A percentile compares a stretch with the other conserved stretches of the same genome.
phyloP scores from a whole-genome alignment of 2,329 filamentous ascomycete genomes.

The Apiospora arundinis region DNA sequence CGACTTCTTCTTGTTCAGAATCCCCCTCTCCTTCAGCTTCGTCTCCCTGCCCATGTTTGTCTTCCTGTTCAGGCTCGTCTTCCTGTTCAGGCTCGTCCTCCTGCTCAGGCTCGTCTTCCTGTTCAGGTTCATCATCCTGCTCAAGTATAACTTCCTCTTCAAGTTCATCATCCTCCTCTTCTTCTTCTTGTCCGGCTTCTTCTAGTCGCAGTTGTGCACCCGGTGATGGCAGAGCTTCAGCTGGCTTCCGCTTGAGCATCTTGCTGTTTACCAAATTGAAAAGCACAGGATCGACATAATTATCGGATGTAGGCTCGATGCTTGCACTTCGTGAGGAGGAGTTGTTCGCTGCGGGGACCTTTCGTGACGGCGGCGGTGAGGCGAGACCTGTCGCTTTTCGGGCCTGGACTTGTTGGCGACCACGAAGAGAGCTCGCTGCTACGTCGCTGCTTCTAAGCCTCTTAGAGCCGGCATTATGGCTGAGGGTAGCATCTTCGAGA shows the following conservation, averaged over 20 bases:
- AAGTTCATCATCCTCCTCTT: not conserved
- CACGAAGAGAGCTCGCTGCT: not conserved
- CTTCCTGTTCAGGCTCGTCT: not conserved
- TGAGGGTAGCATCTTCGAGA: not conserved
- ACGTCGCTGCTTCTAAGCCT: not conserved
- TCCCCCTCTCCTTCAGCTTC: not conserved
- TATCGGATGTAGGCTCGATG: not conserved
- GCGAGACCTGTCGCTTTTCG: not conserved
- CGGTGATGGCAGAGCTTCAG: not conserved
- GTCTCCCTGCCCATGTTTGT: not conserved
- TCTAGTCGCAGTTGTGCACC: slow-evolving; percentile 3
- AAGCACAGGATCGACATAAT: not conserved
- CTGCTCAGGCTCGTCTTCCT: not conserved
- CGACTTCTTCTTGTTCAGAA: not conserved
- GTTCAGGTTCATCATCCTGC: not conserved
- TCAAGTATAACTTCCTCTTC: not conserved
- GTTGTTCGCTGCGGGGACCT: not conserved
- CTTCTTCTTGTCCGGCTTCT: not conserved
- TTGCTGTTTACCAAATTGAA: slow-evolving; percentile 11
- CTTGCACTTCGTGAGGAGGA: not conserved
- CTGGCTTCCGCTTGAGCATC: slow-evolving; percentile 13
- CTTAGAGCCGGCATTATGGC: not conserved
- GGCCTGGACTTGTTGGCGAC: not conserved
- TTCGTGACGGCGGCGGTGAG: not conserved
- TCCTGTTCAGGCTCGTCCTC: not conserved